Evolutionary conservation across 106 monocot species (phyloP), one percentile per base, ranked within the genome.

Genomic region (Dendrobium chrysotoxum): DNA sequence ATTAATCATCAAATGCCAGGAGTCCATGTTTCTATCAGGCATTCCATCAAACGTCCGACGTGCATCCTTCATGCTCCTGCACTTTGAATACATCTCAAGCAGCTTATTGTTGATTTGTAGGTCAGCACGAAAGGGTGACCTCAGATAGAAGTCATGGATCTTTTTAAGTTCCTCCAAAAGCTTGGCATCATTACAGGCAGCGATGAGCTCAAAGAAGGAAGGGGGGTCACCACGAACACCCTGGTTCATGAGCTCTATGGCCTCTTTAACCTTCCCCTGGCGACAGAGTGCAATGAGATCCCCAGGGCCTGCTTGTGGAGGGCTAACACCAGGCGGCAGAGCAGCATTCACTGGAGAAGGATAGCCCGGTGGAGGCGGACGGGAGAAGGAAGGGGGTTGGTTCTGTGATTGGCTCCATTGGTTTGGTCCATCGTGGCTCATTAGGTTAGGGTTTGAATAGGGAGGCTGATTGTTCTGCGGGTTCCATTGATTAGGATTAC

Each of bases 1-100:
- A 84, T 83, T 77, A 28, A 93, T 91, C 89, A 96, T 85, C 53
- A 89, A 70, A 75, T 91, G 91, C 96, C 96, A 96, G 0, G 93
- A 85, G 9, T 89, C 94, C 67, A 95, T 58, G 55, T 83, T 90
- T 13, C 93, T 82, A 18, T 93, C 86, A 18, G 93, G 88, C 96
- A 96, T 96, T 75, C 90, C 40, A 73, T 96, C 96, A 53, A 96
- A 93, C 81, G 86, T 81, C 18, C 84, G 50, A 80, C 93, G 91
- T 47, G 91, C 93, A 75, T 96, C 90, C 0, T 74, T 58, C 88
- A 88, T 87, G 86, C 89, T 86, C 21, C 81, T 88, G 20, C 88
- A 86, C 58, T 80, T 85, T 7, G 88, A 84, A 72, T 84, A 93
- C 85, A 85, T 87, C 84, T 91, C 91, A 10, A 96, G 72, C 4